phyloP scores from a whole-genome alignment of 2,329 filamentous ascomycete species.

The Aspergillus texensis region DNA sequence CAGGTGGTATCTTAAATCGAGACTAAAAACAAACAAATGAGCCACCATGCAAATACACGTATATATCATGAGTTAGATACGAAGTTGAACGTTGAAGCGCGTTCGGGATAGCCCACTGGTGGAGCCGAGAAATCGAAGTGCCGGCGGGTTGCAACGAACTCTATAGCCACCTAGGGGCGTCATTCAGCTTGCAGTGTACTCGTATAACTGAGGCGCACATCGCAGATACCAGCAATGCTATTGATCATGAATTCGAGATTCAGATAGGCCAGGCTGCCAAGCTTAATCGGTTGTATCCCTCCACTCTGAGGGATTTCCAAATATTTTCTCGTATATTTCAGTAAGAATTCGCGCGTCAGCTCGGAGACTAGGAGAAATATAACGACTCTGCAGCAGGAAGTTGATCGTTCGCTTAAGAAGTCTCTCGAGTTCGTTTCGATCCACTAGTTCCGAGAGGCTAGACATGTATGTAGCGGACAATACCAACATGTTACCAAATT shows the following conservation, averaged over 20 bases:
- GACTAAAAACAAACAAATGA: constrained; percentile 10
- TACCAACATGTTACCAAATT: constrained; percentile 97
- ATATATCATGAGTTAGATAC: neutral
- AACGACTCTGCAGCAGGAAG: constrained; percentile 71
- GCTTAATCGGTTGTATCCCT: neutral
- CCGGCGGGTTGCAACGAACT: neutral
- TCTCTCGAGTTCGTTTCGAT: constrained; percentile 56
- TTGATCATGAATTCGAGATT: neutral
- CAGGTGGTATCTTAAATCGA: constrained; percentile 11
- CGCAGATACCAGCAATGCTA: neutral
- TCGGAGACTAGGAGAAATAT: constrained; percentile 73
- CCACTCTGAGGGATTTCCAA: constrained; percentile 35
- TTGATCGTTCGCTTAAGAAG: constrained; percentile 74
- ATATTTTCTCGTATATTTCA: constrained; percentile 50
- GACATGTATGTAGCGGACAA: constrained; percentile 79
- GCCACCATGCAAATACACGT: constrained; percentile 10
- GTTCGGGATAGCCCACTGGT: neutral
- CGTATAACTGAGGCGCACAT: neutral
- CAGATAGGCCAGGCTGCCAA: neutral
- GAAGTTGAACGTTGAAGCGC: neutral
- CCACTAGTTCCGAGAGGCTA: constrained; percentile 61
- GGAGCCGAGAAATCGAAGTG: neutral
- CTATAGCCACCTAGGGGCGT: neutral
- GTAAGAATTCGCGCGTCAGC: constrained; percentile 75
- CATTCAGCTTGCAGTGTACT: neutral